Evolutionary conservation across 768 basidiomycete genomes (phyloP).

Genomic region (Leccinum arenicola): DNA sequence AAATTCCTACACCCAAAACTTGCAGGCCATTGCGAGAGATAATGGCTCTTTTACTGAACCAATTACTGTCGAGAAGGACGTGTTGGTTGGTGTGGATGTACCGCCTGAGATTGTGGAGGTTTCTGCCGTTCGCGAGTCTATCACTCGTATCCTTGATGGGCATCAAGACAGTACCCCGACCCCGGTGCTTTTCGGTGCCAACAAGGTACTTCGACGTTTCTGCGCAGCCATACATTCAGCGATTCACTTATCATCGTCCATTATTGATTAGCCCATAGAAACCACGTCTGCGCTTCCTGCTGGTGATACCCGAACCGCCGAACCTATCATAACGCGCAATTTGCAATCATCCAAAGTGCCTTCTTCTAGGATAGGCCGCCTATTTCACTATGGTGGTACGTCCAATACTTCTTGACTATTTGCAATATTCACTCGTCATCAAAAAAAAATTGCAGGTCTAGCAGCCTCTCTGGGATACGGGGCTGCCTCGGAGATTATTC

Average conservation of each 20-base stretch:
- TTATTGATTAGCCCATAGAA: constrained; percentile 9
- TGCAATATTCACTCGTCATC: neutral
- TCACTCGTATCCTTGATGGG: too few relatives aligned
- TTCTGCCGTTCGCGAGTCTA: neutral
- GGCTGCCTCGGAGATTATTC: constrained; percentile 82
- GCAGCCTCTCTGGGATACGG: constrained; percentile 88
- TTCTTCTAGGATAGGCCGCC: constrained; percentile 80
- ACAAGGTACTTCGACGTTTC: constrained; percentile 5
- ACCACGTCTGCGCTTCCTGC: neutral
- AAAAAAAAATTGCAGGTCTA: constrained; percentile 54
- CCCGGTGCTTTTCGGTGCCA: neutral
- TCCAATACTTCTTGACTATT: neutral
- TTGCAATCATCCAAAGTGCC: constrained; percentile 86
- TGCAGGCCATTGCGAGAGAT: neutral
- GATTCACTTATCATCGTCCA: neutral
- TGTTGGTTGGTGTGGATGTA: neutral
- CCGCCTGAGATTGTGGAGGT: neutral
- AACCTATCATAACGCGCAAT: constrained; percentile 32
- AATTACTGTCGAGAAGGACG: neutral
- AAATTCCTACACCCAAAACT: neutral
- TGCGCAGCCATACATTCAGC: neutral
- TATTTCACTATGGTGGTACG: constrained; percentile 93
- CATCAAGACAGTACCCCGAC: neutral
- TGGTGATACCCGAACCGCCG: neutral
- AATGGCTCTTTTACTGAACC: neutral